These are phyloP conservation scores for Phytophthora sansomeana DNA, from an alignment of 352 stramenopile species.

Conservation along the genomic window DNA sequence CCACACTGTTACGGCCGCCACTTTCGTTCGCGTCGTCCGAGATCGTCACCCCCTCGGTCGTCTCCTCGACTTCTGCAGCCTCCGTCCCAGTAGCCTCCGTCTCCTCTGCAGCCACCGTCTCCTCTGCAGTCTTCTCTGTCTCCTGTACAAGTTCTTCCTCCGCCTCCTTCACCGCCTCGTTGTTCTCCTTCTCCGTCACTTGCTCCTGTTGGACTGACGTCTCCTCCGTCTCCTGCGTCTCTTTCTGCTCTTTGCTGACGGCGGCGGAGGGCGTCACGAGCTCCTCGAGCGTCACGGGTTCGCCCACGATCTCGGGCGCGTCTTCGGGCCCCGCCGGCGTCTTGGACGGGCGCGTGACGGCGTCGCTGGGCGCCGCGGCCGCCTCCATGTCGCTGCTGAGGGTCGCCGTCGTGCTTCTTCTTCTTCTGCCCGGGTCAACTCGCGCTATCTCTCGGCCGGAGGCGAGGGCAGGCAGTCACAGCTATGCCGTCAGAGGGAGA, in stretches of 20 bases:
- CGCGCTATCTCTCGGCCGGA: conserved; percentile 6
- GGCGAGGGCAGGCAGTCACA: conserved; percentile 21
- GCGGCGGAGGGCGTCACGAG: conserved; percentile 13
- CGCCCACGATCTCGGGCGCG: conserved; percentile 38
- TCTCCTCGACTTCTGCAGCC: conserved; percentile 10
- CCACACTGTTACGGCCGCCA: background rate
- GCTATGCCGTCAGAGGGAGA: conserved; percentile 37
- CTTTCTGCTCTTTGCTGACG: background rate
- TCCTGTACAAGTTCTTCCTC: background rate
- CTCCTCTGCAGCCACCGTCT: background rate
- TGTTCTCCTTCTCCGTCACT: conserved; percentile 5
- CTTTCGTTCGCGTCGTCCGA: conserved; percentile 27
- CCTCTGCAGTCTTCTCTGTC: background rate
- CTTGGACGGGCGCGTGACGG: conserved; percentile 29
- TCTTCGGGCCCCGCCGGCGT: conserved; percentile 30
- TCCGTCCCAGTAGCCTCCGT: background rate
- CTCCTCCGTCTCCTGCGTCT: background rate
- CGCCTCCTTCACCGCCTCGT: conserved; percentile 1
- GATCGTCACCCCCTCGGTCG: conserved; percentile 1
- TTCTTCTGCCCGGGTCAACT: conserved; percentile 8
- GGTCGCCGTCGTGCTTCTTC: conserved; percentile 19
- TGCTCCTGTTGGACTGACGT: too few species aligned
- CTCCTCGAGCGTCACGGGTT: conserved; percentile 42
- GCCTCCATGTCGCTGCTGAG: conserved; percentile 34
- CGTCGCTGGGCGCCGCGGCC: conserved; percentile 24